Evolutionary conservation across 2,329 filamentous ascomycete genomes (phyloP).

Genomic region (Chaetomiaceae sp.): DNA sequence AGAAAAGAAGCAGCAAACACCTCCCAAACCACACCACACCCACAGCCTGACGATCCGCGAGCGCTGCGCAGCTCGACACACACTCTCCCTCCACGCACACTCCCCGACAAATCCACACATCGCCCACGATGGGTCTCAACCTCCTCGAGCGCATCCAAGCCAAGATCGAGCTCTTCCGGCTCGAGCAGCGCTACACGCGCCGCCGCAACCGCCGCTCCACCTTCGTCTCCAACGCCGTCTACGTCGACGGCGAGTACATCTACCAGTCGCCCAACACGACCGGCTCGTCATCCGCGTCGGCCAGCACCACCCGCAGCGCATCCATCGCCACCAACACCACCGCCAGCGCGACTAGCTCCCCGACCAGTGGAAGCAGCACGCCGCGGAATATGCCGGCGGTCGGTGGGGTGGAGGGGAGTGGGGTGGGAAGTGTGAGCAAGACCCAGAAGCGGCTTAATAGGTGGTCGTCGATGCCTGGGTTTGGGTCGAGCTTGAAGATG

Average conservation of each 20-base stretch:
- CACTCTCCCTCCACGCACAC: no score
- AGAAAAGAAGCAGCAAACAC: no score
- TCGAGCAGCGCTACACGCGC: slow-evolving; percentile 91
- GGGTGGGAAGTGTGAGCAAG: slow-evolving; percentile 1
- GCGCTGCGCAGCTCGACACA: no score
- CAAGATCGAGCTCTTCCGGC: slow-evolving; percentile 83
- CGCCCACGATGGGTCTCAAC: slow-evolving; percentile 40
- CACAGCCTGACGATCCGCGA: no score
- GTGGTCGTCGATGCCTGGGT: slow-evolving; percentile 51
- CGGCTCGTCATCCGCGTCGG: slow-evolving; percentile 50
- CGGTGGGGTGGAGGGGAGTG: neutral
- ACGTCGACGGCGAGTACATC: slow-evolving; percentile 93
- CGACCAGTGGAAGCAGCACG: no score
- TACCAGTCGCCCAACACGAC: slow-evolving; percentile 61
- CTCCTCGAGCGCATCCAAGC: slow-evolving; percentile 56
- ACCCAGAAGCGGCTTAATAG: slow-evolving; percentile 45
- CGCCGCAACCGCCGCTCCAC: slow-evolving; percentile 80
- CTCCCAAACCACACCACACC: no score
- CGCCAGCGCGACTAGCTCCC: slow-evolving; percentile 2
- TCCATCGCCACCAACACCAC: slow-evolving; percentile 23
- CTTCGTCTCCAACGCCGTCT: slow-evolving; percentile 82
- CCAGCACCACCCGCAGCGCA: slow-evolving; percentile 31
- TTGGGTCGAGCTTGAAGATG: slow-evolving; percentile 37
- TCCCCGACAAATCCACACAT: neutral
- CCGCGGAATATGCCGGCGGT: no score